Evolutionary conservation across 2,329 filamentous ascomycete genomes (phyloP), one percentile per base, ranked within the genome.

Genomic region (Phaeosphaeria sp.): DNA sequence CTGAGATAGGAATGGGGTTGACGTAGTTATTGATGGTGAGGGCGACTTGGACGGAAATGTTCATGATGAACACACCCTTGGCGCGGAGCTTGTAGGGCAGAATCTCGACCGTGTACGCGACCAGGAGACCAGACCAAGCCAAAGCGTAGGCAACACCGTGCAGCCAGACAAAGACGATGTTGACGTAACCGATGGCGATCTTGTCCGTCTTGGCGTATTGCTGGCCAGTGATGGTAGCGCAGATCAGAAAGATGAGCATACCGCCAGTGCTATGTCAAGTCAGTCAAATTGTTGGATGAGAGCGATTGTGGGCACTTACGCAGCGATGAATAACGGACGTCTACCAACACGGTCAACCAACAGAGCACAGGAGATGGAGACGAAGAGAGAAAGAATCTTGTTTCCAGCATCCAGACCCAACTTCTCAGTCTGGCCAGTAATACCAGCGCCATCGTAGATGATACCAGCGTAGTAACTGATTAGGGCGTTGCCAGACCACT

Each of bases 401-500:
- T 87, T 85, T 63, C 87, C 84, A 59, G 81, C 79, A 55, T 84
- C 85, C 54, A 83, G 70, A 66, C 80, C 71, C 44, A 71, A 65
- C 60, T 73, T 61, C 53, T 66, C 65, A 27, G 72, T 70, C n/a
- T 49, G 79, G 46, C 82, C 77, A 1, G 66, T 83, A 67, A 90
- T 88, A 44, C 87, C 87, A 49, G 87, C 86, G 48, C 83, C 83
- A 40, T 82, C 77, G 75, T 89, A 89, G 63, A 90, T 82, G 55
- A 83, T 80, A 58, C 87, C 84, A 68, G 88, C 86, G 73, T 90
- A 90, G 77, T 90, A 89, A 60, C 83, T 87, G 69, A 90, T 86
- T 1, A 90, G 77, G 18, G 85, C 87, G 68, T 90, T 90, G 45
- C 88, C 88, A 51, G 84, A 87, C 77, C 88, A 90, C 74, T 90